Percentiles rank a stretch among this genome's conserved stretches.
These are phyloP conservation scores for Sporisorium reilianum DNA, from an alignment of 1,284 basidiomycete genomes.

Conservation along the genomic window DNA sequence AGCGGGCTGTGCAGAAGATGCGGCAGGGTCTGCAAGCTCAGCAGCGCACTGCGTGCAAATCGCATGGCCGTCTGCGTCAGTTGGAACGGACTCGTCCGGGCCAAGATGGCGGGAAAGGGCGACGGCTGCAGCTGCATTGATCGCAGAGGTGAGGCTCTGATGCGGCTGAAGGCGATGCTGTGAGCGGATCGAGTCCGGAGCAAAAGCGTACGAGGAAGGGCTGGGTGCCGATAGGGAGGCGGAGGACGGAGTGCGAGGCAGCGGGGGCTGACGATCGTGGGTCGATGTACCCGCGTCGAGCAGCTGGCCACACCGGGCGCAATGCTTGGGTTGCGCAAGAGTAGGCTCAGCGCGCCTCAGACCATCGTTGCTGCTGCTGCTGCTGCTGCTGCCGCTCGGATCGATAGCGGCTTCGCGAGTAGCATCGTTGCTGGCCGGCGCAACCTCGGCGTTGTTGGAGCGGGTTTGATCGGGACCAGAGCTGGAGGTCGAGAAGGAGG, in stretches of 20 bases:
- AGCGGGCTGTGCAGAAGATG: background rate
- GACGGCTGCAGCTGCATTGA: constrained; percentile 46
- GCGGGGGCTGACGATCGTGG: constrained; percentile 23
- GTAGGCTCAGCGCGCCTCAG: constrained; percentile 14
- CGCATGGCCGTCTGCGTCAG: constrained; percentile 37
- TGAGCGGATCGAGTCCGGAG: constrained; percentile 41
- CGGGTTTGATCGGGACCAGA: constrained; percentile 5
- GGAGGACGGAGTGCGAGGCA: constrained; percentile 24
- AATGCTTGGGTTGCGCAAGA: constrained; percentile 40
- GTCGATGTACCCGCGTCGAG: constrained; percentile 23
- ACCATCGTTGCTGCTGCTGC: constrained; percentile 9
- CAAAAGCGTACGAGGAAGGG: constrained; percentile 50
- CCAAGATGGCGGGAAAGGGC: constrained; percentile 45
- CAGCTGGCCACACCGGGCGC: constrained; percentile 43
- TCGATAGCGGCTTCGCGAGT: background rate
- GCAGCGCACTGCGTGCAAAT: constrained; percentile 41
- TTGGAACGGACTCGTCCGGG: constrained; percentile 20
- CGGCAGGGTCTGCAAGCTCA: constrained; percentile 11
- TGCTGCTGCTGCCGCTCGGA: background rate
- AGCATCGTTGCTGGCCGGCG: background rate
- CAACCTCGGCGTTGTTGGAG: background rate
- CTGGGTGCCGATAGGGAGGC: constrained; percentile 45
- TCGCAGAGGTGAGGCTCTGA: constrained; percentile 47
- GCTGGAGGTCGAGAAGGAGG: background rate
- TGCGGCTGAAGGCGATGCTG: constrained; percentile 41